phyloP scores from a whole-genome alignment of 495 filamentous ascomycete genomes.

The Annulohypoxylon bovei region DNA sequence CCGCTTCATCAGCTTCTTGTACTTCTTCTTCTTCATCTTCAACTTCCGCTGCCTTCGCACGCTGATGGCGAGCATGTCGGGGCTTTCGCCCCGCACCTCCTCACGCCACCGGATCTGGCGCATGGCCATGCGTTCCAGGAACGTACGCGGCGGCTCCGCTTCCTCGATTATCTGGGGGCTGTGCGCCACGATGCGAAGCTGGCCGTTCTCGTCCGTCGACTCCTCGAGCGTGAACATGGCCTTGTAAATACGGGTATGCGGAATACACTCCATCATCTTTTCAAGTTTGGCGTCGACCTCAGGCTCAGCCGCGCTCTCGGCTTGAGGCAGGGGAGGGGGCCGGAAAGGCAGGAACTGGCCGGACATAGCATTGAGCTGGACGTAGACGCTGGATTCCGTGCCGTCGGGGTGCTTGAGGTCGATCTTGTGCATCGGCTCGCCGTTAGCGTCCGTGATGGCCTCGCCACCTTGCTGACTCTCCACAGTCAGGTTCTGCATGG shows the following conservation, averaged over 20 bases:
- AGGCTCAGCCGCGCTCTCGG: slow-evolving; percentile 52
- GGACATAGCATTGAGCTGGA: slow-evolving; percentile 59
- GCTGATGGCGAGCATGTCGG: slow-evolving; percentile 73
- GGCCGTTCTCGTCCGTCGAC: slow-evolving; percentile 73
- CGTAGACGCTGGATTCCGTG: slow-evolving; percentile 53
- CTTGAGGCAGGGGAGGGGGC: slow-evolving; percentile 77
- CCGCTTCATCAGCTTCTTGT: slow-evolving; percentile 96
- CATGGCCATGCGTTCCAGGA: slow-evolving; percentile 61
- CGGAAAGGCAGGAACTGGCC: slow-evolving; percentile 77
- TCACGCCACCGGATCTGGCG: slow-evolving; percentile 62
- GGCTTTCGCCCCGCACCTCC: slow-evolving; percentile 49
- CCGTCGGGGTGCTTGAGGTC: slow-evolving; percentile 63
- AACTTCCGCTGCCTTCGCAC: slow-evolving; percentile 87
- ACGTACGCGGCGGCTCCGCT: slow-evolving; percentile 51
- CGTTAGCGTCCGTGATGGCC: slow-evolving; percentile 39
- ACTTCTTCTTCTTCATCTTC: slow-evolving; percentile 99
- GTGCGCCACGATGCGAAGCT: slow-evolving; percentile 65
- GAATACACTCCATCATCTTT: slow-evolving; percentile 46
- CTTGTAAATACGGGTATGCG: slow-evolving; percentile 73
- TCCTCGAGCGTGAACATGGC: slow-evolving; percentile 86
- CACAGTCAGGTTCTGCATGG: slow-evolving; percentile 55
- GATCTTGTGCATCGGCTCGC: slow-evolving; percentile 49
- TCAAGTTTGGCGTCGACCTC: slow-evolving; percentile 47
- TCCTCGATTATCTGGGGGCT: slow-evolving; percentile 60
- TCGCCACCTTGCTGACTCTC: slow-evolving; percentile 43